phyloP scores from a whole-genome alignment of 2,329 filamentous ascomycete genomes.

The Colletotrichum tofieldiae region DNA sequence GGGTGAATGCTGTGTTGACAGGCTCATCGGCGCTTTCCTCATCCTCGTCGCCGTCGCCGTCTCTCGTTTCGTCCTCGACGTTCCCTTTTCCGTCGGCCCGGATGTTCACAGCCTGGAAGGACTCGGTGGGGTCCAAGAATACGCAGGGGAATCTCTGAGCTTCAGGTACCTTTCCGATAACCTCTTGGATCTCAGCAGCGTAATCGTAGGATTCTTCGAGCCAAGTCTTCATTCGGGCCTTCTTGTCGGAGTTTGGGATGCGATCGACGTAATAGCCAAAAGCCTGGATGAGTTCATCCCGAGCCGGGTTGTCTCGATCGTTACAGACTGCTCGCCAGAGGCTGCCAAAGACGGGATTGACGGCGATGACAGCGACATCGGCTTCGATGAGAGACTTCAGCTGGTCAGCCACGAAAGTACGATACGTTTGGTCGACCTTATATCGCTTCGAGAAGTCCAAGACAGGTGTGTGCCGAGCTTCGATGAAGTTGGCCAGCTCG shows the following conservation, averaged over 20 bases:
- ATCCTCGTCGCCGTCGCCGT: constrained; percentile 44
- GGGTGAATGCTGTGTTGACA: constrained; percentile 55
- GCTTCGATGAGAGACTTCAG: constrained; percentile 60
- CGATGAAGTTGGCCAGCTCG: constrained; percentile 47
- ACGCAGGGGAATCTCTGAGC: constrained; percentile 62
- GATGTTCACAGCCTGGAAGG: constrained; percentile 48
- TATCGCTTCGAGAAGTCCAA: constrained; percentile 60
- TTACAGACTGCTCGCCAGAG: constrained; percentile 66
- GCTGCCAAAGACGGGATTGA: constrained; percentile 66
- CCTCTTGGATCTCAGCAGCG: constrained; percentile 58
- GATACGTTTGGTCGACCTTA: constrained; percentile 55
- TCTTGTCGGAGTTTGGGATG: constrained; percentile 52
- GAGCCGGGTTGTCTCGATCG: constrained; percentile 58
- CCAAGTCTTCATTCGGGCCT: constrained; percentile 61
- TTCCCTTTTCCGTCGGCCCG: background rate
- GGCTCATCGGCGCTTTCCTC: constrained; percentile 46
- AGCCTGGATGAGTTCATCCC: constrained; percentile 58
- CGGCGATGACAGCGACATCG: constrained; percentile 60
- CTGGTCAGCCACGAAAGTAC: constrained; percentile 55
- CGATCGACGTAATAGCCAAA: constrained; percentile 59
- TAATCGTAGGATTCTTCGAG: constrained; percentile 67
- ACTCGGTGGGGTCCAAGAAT: constrained; percentile 64
- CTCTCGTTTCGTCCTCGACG: background rate
- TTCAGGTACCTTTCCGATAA: constrained; percentile 55
- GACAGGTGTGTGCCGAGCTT: constrained; percentile 46